Conservation (phyloP, 2,329 filamentous ascomycete genomes). For the Exutisphaerella laricina region DNA sequence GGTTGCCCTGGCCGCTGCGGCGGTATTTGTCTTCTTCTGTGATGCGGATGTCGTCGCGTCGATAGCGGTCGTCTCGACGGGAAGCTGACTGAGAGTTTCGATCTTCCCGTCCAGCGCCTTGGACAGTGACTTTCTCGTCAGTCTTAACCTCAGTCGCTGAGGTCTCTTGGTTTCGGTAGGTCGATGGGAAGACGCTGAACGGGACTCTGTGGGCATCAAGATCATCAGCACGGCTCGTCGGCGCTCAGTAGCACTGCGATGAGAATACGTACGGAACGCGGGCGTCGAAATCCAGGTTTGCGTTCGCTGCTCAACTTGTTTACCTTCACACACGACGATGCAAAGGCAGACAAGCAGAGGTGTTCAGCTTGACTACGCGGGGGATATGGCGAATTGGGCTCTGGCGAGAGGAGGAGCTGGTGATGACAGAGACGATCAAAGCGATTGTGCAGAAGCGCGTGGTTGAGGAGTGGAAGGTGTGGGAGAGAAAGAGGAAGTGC, state of each 20-base stretch:
- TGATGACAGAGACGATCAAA: background rate
- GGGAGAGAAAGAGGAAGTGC: background rate
- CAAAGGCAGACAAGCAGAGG: constrained; percentile 23
- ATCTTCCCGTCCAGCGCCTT: constrained; percentile 97
- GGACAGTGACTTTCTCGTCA: constrained; percentile 79
- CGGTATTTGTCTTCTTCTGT: constrained; percentile 55
- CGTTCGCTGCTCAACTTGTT: constrained; percentile 70
- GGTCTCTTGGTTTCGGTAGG: constrained; percentile 72
- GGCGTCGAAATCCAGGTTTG: constrained; percentile 99
- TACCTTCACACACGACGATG: constrained; percentile 47
- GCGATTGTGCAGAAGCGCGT: constrained; percentile 1
- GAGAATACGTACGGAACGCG: constrained; percentile 73
- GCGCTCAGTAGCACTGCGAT: background rate
- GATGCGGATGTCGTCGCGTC: constrained; percentile 77
- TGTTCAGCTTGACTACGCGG: constrained; percentile 5
- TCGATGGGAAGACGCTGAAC: constrained; percentile 99
- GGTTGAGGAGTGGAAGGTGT: constrained; percentile 1
- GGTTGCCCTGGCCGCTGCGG: background rate
- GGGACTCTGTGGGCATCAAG: constrained; percentile 55
- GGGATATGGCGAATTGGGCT: background rate
- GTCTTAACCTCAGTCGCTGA: constrained; percentile 65
- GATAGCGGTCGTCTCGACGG: constrained; percentile 61
- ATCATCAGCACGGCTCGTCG: background rate
- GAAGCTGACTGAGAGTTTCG: constrained; percentile 67
- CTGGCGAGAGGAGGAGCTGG: background rate